Conservation (phyloP, 257 asterid genomes). For the Striga asiatica region DNA sequence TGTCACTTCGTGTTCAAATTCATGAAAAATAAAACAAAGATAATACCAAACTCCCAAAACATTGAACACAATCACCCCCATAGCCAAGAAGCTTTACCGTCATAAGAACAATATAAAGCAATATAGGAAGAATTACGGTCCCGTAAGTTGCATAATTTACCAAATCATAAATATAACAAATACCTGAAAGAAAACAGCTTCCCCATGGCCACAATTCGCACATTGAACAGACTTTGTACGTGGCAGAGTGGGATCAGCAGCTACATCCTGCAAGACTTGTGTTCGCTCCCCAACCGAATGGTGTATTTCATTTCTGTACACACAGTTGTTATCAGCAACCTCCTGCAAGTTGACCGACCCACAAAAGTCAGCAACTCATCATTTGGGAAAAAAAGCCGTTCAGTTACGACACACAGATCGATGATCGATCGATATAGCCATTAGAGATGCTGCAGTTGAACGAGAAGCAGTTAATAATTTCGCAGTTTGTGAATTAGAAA, state of each 20-base stretch:
- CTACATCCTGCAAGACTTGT: slow-evolving; percentile 86
- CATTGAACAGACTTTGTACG: slow-evolving; percentile 86
- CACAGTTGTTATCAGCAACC: slow-evolving; percentile 87
- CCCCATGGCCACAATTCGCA: slow-evolving; percentile 82
- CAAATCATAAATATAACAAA: neutral
- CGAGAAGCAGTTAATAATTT: too few species aligned
- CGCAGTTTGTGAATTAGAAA: too few species aligned
- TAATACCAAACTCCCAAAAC: too few species aligned
- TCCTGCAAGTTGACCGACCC: slow-evolving; percentile 39
- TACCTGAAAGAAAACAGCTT: slow-evolving; percentile 99
- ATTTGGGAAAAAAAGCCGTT: too few species aligned
- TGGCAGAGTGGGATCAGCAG: slow-evolving; percentile 99
- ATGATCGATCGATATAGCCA: neutral
- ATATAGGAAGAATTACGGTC: too few species aligned
- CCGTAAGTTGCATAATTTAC: neutral
- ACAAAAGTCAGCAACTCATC: neutral
- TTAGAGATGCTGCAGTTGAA: too few species aligned
- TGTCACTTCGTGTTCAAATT: neutral
- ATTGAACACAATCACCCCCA: too few species aligned
- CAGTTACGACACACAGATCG: too few species aligned
- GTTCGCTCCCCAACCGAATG: slow-evolving; percentile 86
- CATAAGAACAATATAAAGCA: too few species aligned
- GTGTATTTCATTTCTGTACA: slow-evolving; percentile 77
- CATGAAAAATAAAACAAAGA: neutral
- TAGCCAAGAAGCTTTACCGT: too few species aligned